phyloP scores from a whole-genome alignment of 169 alveolate species.

The Plasmodium ovale region DNA sequence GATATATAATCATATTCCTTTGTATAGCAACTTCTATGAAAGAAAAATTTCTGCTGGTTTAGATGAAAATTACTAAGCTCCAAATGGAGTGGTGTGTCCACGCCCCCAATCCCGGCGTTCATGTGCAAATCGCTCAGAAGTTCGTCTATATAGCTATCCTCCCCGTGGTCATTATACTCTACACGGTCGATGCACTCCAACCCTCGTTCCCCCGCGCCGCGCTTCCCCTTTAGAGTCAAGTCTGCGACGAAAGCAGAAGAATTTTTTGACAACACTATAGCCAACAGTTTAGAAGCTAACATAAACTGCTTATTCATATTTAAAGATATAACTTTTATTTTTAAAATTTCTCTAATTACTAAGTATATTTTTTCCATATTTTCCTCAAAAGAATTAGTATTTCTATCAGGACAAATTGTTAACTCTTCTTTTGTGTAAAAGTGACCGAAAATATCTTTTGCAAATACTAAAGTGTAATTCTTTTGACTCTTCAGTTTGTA shows the following conservation, averaged over 20 bases:
- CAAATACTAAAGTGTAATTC: constrained; percentile 47
- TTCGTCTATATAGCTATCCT: constrained; percentile 10
- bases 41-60: constrained; percentile 30
- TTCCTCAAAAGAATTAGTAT: not conserved
- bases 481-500: constrained; percentile 19
- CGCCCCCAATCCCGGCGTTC: not conserved
- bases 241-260: constrained; percentile 53
- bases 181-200: not conserved
- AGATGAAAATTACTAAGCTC: constrained; percentile 39
- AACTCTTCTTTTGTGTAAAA: constrained; percentile 59
- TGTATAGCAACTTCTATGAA: constrained; percentile 53
- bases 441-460: constrained; percentile 66
- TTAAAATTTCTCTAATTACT: constrained; percentile 49
- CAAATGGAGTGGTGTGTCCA: not conserved
- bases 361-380: constrained; percentile 31
- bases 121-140: not conserved
- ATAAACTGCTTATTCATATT: constrained; percentile 43
- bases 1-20: constrained; percentile 64
- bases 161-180: not conserved
- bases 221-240: constrained; percentile 15
- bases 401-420: not conserved
- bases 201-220: not conserved
- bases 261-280: constrained; percentile 51
- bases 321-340: constrained; percentile 50
- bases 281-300: constrained; percentile 62